phyloP scores from a whole-genome alignment of 805 yeast species.

The Myxozyma udenii region DNA sequence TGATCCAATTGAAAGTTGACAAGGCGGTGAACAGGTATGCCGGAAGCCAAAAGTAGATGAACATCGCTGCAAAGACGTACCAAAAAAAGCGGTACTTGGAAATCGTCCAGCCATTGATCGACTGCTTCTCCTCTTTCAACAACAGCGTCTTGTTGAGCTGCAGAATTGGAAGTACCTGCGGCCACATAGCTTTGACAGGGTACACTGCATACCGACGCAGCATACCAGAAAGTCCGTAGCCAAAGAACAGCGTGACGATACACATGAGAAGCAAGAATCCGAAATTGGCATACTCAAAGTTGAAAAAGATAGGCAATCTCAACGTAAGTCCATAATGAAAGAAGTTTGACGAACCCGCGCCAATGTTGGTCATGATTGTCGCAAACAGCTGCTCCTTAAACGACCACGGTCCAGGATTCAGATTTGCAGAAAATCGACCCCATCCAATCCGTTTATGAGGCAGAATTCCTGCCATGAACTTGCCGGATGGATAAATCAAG shows the following conservation, averaged over 20 bases:
- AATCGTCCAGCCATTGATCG: slow-evolving; percentile 54
- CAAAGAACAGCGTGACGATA: slow-evolving; percentile 57
- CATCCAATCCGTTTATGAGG: slow-evolving; percentile 37
- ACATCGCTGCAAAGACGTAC: slow-evolving; percentile 42
- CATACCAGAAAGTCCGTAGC: slow-evolving; percentile 65
- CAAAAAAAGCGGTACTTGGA: slow-evolving; percentile 50
- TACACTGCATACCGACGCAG: slow-evolving; percentile 57
- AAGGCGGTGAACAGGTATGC: slow-evolving; percentile 58
- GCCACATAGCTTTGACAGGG: slow-evolving; percentile 63
- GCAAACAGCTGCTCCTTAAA: slow-evolving; percentile 60
- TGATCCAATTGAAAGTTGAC: slow-evolving; percentile 55
- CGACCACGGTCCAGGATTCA: slow-evolving; percentile 54
- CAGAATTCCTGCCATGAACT: slow-evolving; percentile 41
- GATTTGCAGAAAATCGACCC: not conserved
- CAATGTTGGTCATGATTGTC: slow-evolving; percentile 39
- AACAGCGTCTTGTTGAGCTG: slow-evolving; percentile 40
- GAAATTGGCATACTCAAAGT: slow-evolving; percentile 35
- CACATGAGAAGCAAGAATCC: slow-evolving; percentile 54
- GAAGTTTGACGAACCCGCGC: slow-evolving; percentile 35
- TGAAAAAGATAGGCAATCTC: slow-evolving; percentile 14
- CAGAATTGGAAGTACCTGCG: slow-evolving; percentile 48
- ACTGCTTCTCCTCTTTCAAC: slow-evolving; percentile 21
- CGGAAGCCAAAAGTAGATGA: slow-evolving; percentile 58
- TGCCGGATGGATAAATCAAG: slow-evolving; percentile 59
- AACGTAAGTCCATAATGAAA: slow-evolving; percentile 43